Evolutionary conservation across 139 green algal genomes (phyloP), one percentile per base, ranked within the genome.

Genomic region (Choricystis sp.): DNA sequence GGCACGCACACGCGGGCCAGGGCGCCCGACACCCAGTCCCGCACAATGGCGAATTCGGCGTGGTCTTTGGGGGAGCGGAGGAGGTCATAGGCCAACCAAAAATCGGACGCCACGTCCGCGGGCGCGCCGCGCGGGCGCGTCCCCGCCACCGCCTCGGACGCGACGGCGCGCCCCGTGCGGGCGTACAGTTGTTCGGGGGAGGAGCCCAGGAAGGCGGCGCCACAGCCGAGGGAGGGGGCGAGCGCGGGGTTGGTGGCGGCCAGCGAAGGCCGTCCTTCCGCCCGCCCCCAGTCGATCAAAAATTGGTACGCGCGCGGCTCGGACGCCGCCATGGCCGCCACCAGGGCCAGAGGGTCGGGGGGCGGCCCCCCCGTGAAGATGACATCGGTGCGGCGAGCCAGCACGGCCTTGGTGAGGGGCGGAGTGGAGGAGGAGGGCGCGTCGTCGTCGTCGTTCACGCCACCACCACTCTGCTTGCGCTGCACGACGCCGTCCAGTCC

Each of bases 171-270:
- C 2, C 84, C 87, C 1, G 67, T 86, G 40, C 87, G 76, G 2
- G 72, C 71, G 72, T 95, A 97, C 27, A 98, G 79, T 19, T 89
- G 81, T 81, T 98, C 92, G 1, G 92, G 92, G 0, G 90, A 94
- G 69, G 73, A 89, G 19, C 75, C 85, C 22, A 98, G 26, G 66
- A 98, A 98, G n/a, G 74, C 61, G 22, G 77, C 67, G 3, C 82
- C 85, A 5, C 57, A 59, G 3, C 77, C 68, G 26, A 88, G 67
- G 66, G 76, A 71, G 66, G 94, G 66, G 29, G 70, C 62, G 29
- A 96, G n/a, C n/a, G n/a, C n/a, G n/a, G n/a, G n/a, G n/a, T n/a
- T n/a, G n/a, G n/a, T n/a, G n/a, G n/a, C n/a, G n/a, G n/a, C 71
- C 72, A 96, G 91, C 69, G 96, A 98, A 19, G 91, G 82, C 0